These are phyloP conservation scores for Tuber umbilicatum DNA, from an alignment of 495 filamentous ascomycete genomes.

Conservation along the genomic window DNA sequence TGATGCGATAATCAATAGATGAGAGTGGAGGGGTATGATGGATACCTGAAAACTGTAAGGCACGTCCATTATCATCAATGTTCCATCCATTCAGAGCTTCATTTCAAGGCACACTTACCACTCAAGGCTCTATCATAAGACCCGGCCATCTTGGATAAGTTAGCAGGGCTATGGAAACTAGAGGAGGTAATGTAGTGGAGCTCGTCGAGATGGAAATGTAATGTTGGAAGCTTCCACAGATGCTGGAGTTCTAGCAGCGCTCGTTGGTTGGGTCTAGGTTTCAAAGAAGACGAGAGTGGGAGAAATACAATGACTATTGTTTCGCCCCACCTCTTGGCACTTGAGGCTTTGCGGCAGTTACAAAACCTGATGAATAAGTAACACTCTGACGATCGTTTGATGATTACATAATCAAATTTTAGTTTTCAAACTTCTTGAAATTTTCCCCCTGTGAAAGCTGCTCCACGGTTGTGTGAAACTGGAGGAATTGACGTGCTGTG, in stretches of 20 bases:
- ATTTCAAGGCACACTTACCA: constrained; percentile 54
- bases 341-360: not conserved
- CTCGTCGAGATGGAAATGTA: constrained; percentile 13
- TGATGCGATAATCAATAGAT: constrained; percentile 5
- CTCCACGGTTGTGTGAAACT: not conserved
- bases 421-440: not conserved
- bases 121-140: constrained; percentile 93
- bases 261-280: constrained; percentile 8
- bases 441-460: not conserved
- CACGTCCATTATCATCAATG: constrained; percentile 44
- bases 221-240: constrained; percentile 4
- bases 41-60: constrained; percentile 60
- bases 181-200: constrained; percentile 17
- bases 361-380: not conserved
- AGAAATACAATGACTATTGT: not conserved
- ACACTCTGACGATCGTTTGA: not conserved
- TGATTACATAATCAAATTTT: not conserved
- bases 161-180: constrained; percentile 4
- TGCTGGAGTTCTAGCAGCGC: not conserved
- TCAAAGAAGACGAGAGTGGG: not conserved
- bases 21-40: constrained; percentile 42
- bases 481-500: not conserved
- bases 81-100: constrained; percentile 13
- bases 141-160: constrained; percentile 58
- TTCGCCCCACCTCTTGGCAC: not conserved